Evolutionary conservation across 208 protist genomes (phyloP), one percentile per base, ranked within the genome.

Genomic region (Acanthamoeba triangularis): DNA sequence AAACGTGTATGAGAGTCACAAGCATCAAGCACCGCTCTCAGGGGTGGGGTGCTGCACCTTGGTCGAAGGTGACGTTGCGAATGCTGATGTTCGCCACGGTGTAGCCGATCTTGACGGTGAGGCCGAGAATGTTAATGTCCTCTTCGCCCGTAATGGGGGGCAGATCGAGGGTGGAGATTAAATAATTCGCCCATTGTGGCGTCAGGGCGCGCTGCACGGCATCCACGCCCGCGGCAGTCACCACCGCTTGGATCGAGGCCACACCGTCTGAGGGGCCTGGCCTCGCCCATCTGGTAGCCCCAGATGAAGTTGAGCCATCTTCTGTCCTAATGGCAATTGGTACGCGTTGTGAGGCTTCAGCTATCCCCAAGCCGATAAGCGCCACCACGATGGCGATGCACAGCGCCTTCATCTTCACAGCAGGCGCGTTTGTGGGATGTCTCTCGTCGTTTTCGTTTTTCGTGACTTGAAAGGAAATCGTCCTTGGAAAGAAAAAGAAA

Each of bases 71-170:
- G 13, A 84, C 41, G 74, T 84, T 84, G 41, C 16, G n/a, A n/a
- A 84, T 54, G 41, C 41, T 30, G 74, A 84, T n/a, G 74, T 84
- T 84, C 10, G 74, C 20, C 74, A 84, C 74, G 10, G 74, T 30
- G 41, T 84, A 84, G 41, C 16, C 10, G 11, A 84, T 44, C 41
- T 56, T 18, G 13, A 84, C 74, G 23, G 74, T 49, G 41, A 84
- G 35, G 25, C 35, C 35, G 25, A 84, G 41, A 13, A 84, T 18
- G 41, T 7, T 23, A 41, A 54, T 54, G 33, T n/a, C 25, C 20
- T 84, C 23, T 13, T 49, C 16, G 3, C 41, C 74, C 41, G 33
- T 14, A 33, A 84, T 54, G 74, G 25, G 35, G 23, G 72, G 33
- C 3, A 84, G 35, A 28, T 84, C 4, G 41, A 84, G 33, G 41